Percentiles rank a stretch among this genome's conserved stretches.
phyloP scores from a whole-genome alignment of 345 rosid genomes.

The Geranium rotundifolium region DNA sequence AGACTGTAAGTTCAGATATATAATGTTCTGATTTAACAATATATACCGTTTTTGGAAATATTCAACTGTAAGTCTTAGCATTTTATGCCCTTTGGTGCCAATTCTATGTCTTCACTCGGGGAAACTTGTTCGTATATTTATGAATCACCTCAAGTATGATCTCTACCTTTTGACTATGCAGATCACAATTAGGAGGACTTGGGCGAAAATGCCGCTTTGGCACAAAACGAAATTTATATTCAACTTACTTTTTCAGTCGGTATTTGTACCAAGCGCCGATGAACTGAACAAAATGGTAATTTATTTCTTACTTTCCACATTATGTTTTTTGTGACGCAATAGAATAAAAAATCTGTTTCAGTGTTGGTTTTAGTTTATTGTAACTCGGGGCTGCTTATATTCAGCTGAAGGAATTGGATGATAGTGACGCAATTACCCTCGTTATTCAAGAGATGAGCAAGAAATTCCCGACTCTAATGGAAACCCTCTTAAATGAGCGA shows the following conservation, averaged over 20 bases:
- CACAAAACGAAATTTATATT: constrained; percentile 62
- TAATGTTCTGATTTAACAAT: too few relatives aligned
- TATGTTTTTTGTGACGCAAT: too few relatives aligned
- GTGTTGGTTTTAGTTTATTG: constrained; percentile 1
- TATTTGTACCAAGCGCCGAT: constrained; percentile 63
- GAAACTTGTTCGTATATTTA: not conserved
- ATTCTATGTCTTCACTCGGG: not conserved
- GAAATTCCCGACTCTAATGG: constrained; percentile 86
- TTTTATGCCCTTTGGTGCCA: too few relatives aligned
- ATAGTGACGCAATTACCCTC: constrained; percentile 87
- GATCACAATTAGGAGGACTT: constrained; percentile 68
- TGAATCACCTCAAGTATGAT: not conserved
- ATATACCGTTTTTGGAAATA: too few relatives aligned
- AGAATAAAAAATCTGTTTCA: not conserved
- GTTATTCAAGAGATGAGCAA: constrained; percentile 98
- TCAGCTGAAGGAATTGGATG: constrained; percentile 86
- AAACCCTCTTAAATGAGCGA: constrained; percentile 87
- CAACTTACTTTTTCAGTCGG: constrained; percentile 57
- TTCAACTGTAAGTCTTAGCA: too few relatives aligned
- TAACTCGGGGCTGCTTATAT: constrained; percentile 12
- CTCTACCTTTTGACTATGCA: constrained; percentile 23
- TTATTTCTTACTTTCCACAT: not conserved
- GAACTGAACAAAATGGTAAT: constrained; percentile 75
- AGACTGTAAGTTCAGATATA: too few relatives aligned
- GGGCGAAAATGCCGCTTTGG: constrained; percentile 89